These are phyloP conservation scores for Krasilnikovozyma curviuscula DNA, from an alignment of 768 basidiomycete species.

Conservation along the genomic window DNA sequence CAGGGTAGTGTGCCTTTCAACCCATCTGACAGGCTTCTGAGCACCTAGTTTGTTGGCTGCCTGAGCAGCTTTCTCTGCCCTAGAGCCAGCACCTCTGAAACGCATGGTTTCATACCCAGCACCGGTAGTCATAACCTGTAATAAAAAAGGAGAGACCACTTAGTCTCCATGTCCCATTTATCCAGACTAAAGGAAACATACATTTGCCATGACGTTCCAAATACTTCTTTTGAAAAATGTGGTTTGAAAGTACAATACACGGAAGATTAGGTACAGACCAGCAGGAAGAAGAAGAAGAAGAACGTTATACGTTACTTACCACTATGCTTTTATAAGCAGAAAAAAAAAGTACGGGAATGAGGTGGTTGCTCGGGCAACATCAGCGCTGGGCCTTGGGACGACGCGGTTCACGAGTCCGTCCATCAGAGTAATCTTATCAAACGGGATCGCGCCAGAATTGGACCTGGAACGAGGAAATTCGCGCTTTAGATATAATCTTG, in stretches of 20 bases:
- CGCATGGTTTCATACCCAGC: constrained; percentile 8
- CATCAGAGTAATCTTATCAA: no score
- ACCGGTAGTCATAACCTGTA: constrained; percentile 2
- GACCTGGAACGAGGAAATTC: no score
- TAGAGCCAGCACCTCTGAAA: constrained; percentile 10
- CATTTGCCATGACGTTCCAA: neutral
- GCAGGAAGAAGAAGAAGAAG: neutral
- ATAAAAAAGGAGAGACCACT: neutral
- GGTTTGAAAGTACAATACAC: neutral
- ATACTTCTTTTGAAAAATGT: no score
- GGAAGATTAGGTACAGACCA: neutral
- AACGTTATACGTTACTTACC: no score
- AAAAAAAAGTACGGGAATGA: no score
- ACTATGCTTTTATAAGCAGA: no score
- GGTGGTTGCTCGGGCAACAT: no score
- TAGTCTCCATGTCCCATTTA: no score
- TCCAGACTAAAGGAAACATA: neutral
- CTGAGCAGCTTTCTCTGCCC: neutral
- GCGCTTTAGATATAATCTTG: no score
- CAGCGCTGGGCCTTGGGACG: no score
- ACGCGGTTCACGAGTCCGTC: no score
- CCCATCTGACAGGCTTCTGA: constrained; percentile 6
- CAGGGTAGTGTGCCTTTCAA: constrained; percentile 8
- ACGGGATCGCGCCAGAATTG: no score
- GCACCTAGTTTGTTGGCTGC: constrained; percentile 1